phyloP scores from a whole-genome alignment of 768 basidiomycete species.

The Auriculariales sp. region DNA sequence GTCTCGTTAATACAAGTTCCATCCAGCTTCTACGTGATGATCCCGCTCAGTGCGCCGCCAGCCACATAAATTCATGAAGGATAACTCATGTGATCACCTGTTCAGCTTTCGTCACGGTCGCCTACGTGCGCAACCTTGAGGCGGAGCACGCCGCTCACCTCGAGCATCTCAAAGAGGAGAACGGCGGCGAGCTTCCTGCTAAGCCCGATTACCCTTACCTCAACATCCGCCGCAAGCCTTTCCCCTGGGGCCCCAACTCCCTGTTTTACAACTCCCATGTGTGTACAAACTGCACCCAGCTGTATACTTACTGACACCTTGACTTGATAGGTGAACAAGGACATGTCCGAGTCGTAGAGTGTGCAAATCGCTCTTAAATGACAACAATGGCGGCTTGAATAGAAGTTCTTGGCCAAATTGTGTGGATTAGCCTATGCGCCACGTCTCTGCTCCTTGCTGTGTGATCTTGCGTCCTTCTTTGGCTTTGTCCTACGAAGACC shows the following conservation, averaged over 20 bases:
- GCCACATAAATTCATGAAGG: background rate
- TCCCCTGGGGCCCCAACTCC: slow-evolving; percentile 74
- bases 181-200: slow-evolving; percentile 58
- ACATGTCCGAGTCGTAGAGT: slow-evolving; percentile 28
- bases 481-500: no score
- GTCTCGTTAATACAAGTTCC: background rate
- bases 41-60: slow-evolving; percentile 59
- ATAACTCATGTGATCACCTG: slow-evolving; percentile 13
- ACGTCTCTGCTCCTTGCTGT: no score
- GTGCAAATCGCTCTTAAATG: no score
- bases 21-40: slow-evolving; percentile 54
- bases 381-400: no score
- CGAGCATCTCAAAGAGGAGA: slow-evolving; percentile 55
- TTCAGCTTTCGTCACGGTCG: slow-evolving; percentile 15
- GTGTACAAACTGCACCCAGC: slow-evolving; percentile 13
- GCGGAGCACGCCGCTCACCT: slow-evolving; percentile 55
- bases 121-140: slow-evolving; percentile 38
- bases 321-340: slow-evolving; percentile 42
- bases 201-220: slow-evolving; percentile 62
- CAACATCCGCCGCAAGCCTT: slow-evolving; percentile 64
- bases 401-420: no score
- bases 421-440: no score
- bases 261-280: slow-evolving; percentile 73
- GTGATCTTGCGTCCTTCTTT: no score
- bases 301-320: background rate